Conservation (phyloP, 2,329 filamentous ascomycete species). For the Hypoxylon sp. region DNA sequence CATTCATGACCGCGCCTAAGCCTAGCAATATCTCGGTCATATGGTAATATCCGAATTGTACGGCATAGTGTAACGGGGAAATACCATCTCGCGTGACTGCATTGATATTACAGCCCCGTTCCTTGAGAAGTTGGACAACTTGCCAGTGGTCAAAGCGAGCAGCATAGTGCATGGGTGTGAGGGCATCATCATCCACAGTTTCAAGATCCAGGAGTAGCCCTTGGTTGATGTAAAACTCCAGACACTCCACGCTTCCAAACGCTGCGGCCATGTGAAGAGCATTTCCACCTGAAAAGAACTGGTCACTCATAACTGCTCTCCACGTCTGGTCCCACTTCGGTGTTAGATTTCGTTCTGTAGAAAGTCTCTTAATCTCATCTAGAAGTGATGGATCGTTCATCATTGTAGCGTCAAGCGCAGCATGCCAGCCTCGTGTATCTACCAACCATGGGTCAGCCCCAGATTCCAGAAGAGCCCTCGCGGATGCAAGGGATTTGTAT, state of each 20-base stretch:
- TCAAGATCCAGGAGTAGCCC: neutral
- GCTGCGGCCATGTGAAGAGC: neutral
- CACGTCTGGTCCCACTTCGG: neutral
- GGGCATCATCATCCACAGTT: neutral
- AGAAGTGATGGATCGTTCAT: neutral
- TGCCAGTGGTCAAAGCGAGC: neutral
- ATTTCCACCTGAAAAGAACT: slow-evolving; percentile 2
- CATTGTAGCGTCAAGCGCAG: neutral
- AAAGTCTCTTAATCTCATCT: neutral
- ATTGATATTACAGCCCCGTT: slow-evolving; percentile 2
- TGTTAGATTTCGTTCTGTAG: neutral
- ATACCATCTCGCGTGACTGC: neutral
- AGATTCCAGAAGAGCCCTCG: neutral
- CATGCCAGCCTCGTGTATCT: neutral
- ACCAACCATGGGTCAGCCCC: neutral
- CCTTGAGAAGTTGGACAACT: neutral
- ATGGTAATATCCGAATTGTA: neutral
- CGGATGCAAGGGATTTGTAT: neutral
- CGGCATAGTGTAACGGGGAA: neutral
- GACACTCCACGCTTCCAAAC: neutral
- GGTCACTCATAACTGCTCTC: neutral
- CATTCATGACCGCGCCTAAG: neutral
- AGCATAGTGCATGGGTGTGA: neutral
- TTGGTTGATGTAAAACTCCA: neutral
- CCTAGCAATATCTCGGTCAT: neutral